A percentile compares a stretch with the other conserved stretches of the same genome.
phyloP scores from a whole-genome alignment of 2,329 filamentous ascomycete genomes.

The Aspergillus spinulosporus region DNA sequence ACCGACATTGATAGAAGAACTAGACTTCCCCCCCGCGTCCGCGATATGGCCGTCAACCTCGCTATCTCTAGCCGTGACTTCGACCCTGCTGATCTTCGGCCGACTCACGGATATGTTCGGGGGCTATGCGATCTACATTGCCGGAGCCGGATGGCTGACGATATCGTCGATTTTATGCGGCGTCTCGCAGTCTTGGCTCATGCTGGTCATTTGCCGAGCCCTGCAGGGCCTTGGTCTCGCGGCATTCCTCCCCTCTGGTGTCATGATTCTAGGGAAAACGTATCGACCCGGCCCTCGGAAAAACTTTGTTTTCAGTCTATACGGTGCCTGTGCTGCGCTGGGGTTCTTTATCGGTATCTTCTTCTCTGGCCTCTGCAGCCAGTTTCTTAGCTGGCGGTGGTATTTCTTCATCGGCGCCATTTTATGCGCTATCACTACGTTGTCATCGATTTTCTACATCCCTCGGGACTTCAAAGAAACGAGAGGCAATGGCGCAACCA shows the following conservation, averaged over 20 bases:
- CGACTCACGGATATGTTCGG: slow-evolving; percentile 62
- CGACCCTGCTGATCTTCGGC: slow-evolving; percentile 56
- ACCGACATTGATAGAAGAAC: slow-evolving; percentile 61
- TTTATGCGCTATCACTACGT: slow-evolving; percentile 48
- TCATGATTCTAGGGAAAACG: slow-evolving; percentile 64
- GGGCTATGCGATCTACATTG: slow-evolving; percentile 63
- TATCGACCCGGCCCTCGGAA: slow-evolving; percentile 70
- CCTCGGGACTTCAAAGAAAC: slow-evolving; percentile 44
- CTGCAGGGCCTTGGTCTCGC: slow-evolving; percentile 73
- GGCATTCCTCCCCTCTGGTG: slow-evolving; percentile 67
- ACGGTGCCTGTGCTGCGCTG: slow-evolving; percentile 55
- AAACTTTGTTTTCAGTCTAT: slow-evolving; percentile 64
- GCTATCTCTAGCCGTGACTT: slow-evolving; percentile 52
- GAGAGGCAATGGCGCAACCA: slow-evolving; percentile 46
- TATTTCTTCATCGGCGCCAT: slow-evolving; percentile 68
- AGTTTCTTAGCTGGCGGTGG: slow-evolving; percentile 62
- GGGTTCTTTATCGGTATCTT: slow-evolving; percentile 61
- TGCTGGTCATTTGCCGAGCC: slow-evolving; percentile 73
- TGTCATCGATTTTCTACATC: slow-evolving; percentile 50
- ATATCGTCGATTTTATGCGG: slow-evolving; percentile 70
- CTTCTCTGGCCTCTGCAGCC: slow-evolving; percentile 59
- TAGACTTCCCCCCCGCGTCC: slow-evolving; percentile 67
- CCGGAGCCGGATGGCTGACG: slow-evolving; percentile 63
- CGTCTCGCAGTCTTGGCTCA: slow-evolving; percentile 65
- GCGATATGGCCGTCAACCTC: slow-evolving; percentile 56